These are phyloP conservation scores for Lophiostoma macrostomum DNA, from an alignment of 495 filamentous ascomycete genomes.

Conservation along the genomic window DNA sequence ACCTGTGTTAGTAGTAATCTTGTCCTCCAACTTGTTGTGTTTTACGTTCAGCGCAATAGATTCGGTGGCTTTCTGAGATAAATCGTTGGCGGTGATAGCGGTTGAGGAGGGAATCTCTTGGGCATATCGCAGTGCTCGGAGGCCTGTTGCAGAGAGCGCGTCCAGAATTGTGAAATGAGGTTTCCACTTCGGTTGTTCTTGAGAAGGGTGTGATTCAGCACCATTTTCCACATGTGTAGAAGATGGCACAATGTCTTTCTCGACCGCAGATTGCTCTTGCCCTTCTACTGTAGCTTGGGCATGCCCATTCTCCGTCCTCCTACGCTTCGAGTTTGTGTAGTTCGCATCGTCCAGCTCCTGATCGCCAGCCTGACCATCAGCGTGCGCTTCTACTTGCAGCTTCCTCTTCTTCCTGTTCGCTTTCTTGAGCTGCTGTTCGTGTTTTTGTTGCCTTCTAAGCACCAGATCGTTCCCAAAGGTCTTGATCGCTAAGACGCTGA, in stretches of 20 bases:
- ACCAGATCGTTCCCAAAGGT: conserved; percentile 71
- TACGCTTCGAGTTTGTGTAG: conserved; percentile 2
- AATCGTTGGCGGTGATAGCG: conserved; percentile 82
- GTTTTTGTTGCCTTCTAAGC: conserved; percentile 38
- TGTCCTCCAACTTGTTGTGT: conserved; percentile 70
- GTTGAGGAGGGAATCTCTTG: conserved; percentile 83
- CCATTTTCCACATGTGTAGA: too few species aligned
- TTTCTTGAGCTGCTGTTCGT: conserved; percentile 44
- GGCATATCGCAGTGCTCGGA: conserved; percentile 88
- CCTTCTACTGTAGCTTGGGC: too few species aligned
- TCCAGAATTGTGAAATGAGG: conserved; percentile 76
- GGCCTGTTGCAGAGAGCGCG: conserved; percentile 89
- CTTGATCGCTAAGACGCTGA: conserved; percentile 87
- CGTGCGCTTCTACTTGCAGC: background rate
- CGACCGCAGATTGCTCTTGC: too few species aligned
- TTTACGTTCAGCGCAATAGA: conserved; percentile 79
- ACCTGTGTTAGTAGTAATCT: conserved; percentile 67
- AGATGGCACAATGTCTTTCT: too few species aligned
- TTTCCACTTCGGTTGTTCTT: background rate
- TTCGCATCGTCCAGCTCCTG: background rate
- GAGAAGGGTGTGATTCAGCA: too few species aligned
- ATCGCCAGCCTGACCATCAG: background rate
- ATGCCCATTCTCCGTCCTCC: background rate
- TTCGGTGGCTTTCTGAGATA: conserved; percentile 70
- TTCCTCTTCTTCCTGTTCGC: conserved; percentile 8